phyloP scores from a whole-genome alignment of 176 grass and related monocot species.

The Thinopyrum elongatum region DNA sequence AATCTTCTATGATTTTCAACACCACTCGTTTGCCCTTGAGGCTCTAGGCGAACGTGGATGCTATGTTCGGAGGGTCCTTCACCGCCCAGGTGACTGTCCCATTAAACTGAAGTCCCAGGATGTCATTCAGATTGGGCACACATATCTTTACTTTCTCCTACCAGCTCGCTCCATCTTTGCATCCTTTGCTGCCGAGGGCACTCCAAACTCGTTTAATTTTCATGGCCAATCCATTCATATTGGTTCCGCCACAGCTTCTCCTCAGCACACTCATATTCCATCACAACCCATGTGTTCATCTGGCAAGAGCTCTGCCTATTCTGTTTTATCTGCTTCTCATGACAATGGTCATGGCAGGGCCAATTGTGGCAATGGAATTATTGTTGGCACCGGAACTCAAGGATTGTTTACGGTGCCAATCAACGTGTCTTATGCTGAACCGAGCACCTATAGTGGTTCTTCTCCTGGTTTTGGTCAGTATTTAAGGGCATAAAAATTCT shows the following conservation, averaged over 20 bases:
- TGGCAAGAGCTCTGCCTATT: background rate
- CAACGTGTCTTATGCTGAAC: background rate
- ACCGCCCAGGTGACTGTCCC: conserved; percentile 35
- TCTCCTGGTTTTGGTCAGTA: too few species aligned
- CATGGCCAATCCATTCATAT: background rate
- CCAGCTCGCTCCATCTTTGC: conserved; percentile 37
- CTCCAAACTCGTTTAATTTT: conserved; percentile 5
- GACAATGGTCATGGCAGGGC: background rate
- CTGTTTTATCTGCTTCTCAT: background rate
- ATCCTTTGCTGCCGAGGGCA: background rate
- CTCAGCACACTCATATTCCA: background rate
- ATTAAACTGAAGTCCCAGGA: conserved; percentile 67
- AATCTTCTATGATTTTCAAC: too few species aligned
- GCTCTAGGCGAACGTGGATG: conserved; percentile 64
- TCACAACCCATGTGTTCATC: background rate
- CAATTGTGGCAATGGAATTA: background rate
- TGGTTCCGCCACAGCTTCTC: conserved; percentile 18
- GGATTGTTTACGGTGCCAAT: background rate
- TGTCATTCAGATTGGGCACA: conserved; percentile 58
- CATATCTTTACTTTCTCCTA: conserved; percentile 74
- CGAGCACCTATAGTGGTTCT: too few species aligned
- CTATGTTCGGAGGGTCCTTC: conserved; percentile 34
- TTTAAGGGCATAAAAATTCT: too few species aligned
- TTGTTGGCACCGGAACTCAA: background rate
- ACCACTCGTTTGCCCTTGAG: conserved; percentile 25